Conservation (phyloP, 371 early-diverging fungal species). For the Syncephalastrum monosporum region DNA sequence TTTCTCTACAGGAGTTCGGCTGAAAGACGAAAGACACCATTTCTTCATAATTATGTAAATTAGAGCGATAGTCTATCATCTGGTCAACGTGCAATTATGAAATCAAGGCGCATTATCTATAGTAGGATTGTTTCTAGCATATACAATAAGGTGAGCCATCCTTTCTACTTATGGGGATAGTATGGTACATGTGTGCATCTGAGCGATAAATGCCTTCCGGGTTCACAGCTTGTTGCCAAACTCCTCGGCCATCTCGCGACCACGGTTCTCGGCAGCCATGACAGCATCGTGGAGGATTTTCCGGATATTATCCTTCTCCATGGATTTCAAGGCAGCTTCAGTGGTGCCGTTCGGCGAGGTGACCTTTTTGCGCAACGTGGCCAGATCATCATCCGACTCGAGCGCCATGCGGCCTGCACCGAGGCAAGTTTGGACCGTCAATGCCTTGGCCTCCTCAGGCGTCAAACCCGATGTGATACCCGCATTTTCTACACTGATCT, state of each 20-base stretch:
- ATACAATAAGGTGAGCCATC: too few species aligned
- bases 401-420: constrained; percentile 90
- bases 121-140: too few species aligned
- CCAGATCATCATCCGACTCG: constrained; percentile 66
- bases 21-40: too few species aligned
- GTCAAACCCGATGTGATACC: constrained; percentile 79
- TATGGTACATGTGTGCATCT: constrained; percentile 4
- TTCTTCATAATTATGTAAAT: too few species aligned
- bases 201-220: neutral
- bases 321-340: constrained; percentile 80
- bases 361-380: constrained; percentile 80
- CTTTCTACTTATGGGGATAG: neutral
- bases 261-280: constrained; percentile 65
- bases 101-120: too few species aligned
- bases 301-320: constrained; percentile 68
- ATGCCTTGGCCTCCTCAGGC: constrained; percentile 67
- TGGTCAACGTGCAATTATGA: too few species aligned
- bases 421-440: constrained; percentile 87
- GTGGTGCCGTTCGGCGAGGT: constrained; percentile 96
- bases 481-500: constrained; percentile 61
- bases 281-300: constrained; percentile 62
- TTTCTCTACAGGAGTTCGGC: too few species aligned
- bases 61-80: too few species aligned
- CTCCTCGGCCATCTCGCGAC: constrained; percentile 70
- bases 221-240: constrained; percentile 41